Percentiles rank a stretch among this genome's conserved stretches.
Conservation (phyloP, 768 basidiomycete species). For the Filobasidium floriforme region DNA sequence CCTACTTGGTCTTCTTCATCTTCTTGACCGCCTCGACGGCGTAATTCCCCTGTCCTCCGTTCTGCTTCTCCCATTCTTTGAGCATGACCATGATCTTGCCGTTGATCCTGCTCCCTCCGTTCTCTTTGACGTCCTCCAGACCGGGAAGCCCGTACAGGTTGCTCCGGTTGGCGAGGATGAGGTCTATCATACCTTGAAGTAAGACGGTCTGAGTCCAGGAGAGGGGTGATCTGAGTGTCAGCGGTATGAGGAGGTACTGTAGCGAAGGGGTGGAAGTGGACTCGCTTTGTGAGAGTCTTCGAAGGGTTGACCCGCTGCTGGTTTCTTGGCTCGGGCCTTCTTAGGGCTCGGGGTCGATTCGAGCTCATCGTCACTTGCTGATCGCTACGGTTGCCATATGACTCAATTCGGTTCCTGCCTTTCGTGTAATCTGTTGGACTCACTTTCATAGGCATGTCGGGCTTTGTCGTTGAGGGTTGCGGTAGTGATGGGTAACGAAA, state of each 20-base stretch:
- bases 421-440: neutral
- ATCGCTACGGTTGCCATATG: neutral
- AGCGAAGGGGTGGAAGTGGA: too few relatives aligned
- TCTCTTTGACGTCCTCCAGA: neutral
- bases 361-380: neutral
- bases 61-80: slow-evolving; percentile 5
- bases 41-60: neutral
- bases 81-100: slow-evolving; percentile 1
- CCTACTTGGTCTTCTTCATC: neutral
- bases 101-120: neutral
- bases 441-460: slow-evolving; percentile 1
- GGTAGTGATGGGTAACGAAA: neutral
- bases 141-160: neutral
- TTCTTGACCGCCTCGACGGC: slow-evolving; percentile 5
- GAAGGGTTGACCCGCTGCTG: neutral
- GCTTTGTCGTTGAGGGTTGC: neutral
- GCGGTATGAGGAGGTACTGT: neutral
- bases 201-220: neutral
- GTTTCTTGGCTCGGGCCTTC: neutral
- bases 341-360: neutral
- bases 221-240: neutral
- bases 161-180: neutral
- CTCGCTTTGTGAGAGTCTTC: neutral
- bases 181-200: slow-evolving; percentile 1
- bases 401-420: neutral